phyloP scores from a whole-genome alignment of 371 early-diverging fungal genomes.

The Fennellomyces sp. region DNA sequence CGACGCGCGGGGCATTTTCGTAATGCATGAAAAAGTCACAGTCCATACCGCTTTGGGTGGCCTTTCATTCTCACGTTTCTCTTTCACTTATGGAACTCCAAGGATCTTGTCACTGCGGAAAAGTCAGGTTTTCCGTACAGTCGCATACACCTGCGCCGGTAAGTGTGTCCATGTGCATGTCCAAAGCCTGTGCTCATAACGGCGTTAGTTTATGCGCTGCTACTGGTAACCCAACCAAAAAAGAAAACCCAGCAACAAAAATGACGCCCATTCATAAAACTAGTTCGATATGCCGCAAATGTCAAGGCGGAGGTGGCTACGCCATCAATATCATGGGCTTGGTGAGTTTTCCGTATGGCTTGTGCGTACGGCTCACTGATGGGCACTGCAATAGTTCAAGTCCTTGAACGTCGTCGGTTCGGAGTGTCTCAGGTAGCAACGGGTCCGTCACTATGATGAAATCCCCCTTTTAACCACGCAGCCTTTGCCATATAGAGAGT shows the following conservation, averaged over 20 bases:
- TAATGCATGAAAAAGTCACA: constrained; percentile 7
- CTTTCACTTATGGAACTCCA: constrained; percentile 39
- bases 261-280: neutral
- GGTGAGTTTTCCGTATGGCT: constrained; percentile 16
- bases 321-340: constrained; percentile 48
- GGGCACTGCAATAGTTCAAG: constrained; percentile 20
- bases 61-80: constrained; percentile 1
- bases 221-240: constrained; percentile 37
- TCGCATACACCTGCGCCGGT: constrained; percentile 46
- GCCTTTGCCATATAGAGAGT: constrained; percentile 29
- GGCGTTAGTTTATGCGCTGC: constrained; percentile 41
- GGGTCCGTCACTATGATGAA: too few relatives aligned
- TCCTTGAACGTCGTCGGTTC: constrained; percentile 37
- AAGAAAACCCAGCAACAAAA: neutral
- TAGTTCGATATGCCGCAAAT: constrained; percentile 56
- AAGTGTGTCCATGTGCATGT: constrained; percentile 10
- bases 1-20: constrained; percentile 1
- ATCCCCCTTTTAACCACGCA: too few relatives aligned
- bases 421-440: constrained; percentile 37
- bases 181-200: neutral
- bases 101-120: constrained; percentile 58
- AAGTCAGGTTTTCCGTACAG: constrained; percentile 35
- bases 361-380: neutral
- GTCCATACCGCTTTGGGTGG: neutral
- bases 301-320: constrained; percentile 51